Evolutionary conservation across 1,284 basidiomycete genomes (phyloP), one percentile per base, ranked within the genome.

Genomic region (Heterobasidion occidentale): DNA sequence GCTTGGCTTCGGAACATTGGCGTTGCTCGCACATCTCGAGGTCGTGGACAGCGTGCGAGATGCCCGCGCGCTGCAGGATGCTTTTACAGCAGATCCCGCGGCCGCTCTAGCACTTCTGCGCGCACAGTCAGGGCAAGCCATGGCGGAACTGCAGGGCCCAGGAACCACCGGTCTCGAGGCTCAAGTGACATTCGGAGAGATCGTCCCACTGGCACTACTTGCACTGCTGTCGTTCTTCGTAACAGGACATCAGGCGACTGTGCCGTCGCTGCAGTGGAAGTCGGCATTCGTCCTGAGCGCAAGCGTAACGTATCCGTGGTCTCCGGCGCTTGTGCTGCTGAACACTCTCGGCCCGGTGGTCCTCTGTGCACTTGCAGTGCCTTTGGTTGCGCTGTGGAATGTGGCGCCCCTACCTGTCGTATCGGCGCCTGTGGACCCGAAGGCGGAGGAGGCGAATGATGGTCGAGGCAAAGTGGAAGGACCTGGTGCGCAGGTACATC

Each of bases 241-340:
- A 0, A 97, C 95, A 0, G 96, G 96, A 1, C 96, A 99, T 67
- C 94, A 98, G 71, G 81, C 94, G 0, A 89, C 89, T 0, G 78
- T 99, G 46, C 80, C 92, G 1, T 88, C 91, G 8, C 86, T 99
- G 56, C 95, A 99, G 66, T 99, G 97, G 97, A 96, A 98, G 68
- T 72, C 88, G 0, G 95, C 92, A 0, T 99, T 98, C 70, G 62
- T 94, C 64, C 65, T 94, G 70, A 79, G 82, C 9, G 70, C 83
- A 0, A 82, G 74, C 0, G 77, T 94, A 48, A 76, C 73, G 9
- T 94, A 93, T 68, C 86, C 88, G 0, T 82, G 84, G 64, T 89
- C 94, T 0, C 88, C 88, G 0, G 48, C 89, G 1, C 83, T 93
- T n/a, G 88, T 96, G 5, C 67, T 81, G 2, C 68, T 91, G 60